Percentiles rank a stretch among this genome's conserved stretches.
phyloP scores from a whole-genome alignment of 1,139 yeast species.

The Kodamaea plutei region DNA sequence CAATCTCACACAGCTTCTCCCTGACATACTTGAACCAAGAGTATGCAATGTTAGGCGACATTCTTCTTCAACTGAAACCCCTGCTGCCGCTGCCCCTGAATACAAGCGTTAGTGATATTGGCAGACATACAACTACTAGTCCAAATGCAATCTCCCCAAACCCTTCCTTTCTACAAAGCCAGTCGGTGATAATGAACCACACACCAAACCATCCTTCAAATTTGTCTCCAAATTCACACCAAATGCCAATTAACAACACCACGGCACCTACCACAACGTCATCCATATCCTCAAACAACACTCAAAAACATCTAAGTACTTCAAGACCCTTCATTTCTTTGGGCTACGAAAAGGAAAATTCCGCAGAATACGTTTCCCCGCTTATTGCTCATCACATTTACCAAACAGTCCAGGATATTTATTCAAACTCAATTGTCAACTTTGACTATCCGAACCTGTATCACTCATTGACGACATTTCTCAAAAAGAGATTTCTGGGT shows the following conservation, averaged over 20 bases:
- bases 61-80: slow-evolving; percentile 47
- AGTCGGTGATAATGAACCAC: not conserved
- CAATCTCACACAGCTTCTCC: slow-evolving; percentile 20
- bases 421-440: slow-evolving; percentile 49
- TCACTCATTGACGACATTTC: slow-evolving; percentile 54
- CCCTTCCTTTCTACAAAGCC: not conserved
- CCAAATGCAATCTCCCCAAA: slow-evolving; percentile 1
- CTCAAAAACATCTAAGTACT: not conserved
- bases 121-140: slow-evolving; percentile 4
- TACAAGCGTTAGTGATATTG: slow-evolving; percentile 24
- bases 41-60: slow-evolving; percentile 55
- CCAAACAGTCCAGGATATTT: slow-evolving; percentile 63
- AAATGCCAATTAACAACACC: slow-evolving; percentile 1
- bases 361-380: slow-evolving; percentile 47
- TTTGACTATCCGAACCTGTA: slow-evolving; percentile 68
- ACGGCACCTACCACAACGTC: slow-evolving; percentile 7
- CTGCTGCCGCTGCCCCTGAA: slow-evolving; percentile 45
- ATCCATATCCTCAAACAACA: not conserved
- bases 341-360: slow-evolving; percentile 20
- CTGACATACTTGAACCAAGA: slow-evolving; percentile 51
- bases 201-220: not conserved
- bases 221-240: too few species aligned
- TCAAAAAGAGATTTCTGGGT: slow-evolving; percentile 51
- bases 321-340: slow-evolving; percentile 40
- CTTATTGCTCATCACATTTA: slow-evolving; percentile 55